These are phyloP conservation scores for Miscanthus lutarioriparius DNA, from an alignment of 176 grass and related monocot species.

Conservation along the genomic window DNA sequence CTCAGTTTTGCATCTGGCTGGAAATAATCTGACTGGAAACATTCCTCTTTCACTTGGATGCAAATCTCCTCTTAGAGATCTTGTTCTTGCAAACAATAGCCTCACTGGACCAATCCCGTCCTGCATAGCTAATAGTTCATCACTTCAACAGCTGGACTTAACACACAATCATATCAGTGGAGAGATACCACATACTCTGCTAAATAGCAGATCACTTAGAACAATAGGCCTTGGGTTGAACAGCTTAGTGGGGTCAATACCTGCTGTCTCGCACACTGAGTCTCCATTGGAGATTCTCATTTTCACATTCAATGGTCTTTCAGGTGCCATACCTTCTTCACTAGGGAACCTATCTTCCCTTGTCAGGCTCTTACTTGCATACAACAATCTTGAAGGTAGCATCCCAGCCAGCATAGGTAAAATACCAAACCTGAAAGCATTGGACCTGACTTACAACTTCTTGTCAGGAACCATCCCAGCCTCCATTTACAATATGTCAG, in stretches of 20 bases:
- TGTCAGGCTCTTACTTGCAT: not conserved
- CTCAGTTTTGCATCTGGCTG: conserved; percentile 9
- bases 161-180: conserved; percentile 15
- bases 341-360: conserved; percentile 38
- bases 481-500: conserved; percentile 44
- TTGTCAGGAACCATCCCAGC: conserved; percentile 31
- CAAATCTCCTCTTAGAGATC: not conserved
- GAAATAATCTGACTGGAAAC: conserved; percentile 10
- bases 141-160: conserved; percentile 17
- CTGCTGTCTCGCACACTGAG: not conserved
- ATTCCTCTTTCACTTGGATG: conserved; percentile 32
- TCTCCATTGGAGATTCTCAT: not conserved
- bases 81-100: conserved; percentile 39
- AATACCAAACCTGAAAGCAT: not conserved
- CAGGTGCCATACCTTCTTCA: conserved; percentile 32
- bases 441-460: conserved; percentile 23
- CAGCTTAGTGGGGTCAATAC: conserved; percentile 7
- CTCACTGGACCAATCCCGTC: conserved; percentile 6
- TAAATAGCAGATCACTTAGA: conserved; percentile 13
- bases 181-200: conserved; percentile 4
- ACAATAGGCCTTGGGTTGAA: not conserved
- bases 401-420: conserved; percentile 5
- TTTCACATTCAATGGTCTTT: conserved; percentile 18
- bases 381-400: conserved; percentile 27
- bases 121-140: not conserved